A percentile compares a stretch with the other conserved stretches of the same genome.
phyloP scores from a whole-genome alignment of 768 basidiomycete genomes.

The Leccinum sublutescens region DNA sequence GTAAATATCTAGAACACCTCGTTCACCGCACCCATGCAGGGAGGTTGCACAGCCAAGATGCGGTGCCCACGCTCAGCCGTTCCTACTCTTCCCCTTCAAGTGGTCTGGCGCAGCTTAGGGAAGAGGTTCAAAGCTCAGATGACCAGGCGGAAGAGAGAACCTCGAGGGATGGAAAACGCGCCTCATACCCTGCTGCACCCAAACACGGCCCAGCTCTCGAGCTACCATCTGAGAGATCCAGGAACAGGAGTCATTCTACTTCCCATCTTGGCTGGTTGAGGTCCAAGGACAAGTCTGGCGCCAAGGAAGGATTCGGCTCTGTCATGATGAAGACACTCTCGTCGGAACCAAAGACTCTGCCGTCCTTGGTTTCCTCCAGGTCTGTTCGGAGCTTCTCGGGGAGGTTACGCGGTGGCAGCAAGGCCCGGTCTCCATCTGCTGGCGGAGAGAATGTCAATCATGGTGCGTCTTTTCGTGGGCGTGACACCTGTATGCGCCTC shows the following conservation, averaged over 20 bases:
- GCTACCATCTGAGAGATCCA: slow-evolving; percentile 27
- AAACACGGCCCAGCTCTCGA: slow-evolving; percentile 9
- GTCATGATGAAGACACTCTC: slow-evolving; percentile 16
- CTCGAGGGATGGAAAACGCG: slow-evolving; percentile 20
- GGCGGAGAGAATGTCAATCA: slow-evolving; percentile 9
- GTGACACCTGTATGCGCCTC: not conserved
- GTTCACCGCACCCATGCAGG: slow-evolving; percentile 69
- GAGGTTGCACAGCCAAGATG: slow-evolving; percentile 79
- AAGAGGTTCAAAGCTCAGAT: slow-evolving; percentile 1
- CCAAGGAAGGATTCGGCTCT: slow-evolving; percentile 9
- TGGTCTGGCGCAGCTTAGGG: not conserved
- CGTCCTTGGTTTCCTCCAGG: slow-evolving; percentile 2
- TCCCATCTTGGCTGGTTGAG: slow-evolving; percentile 59
- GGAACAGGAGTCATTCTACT: slow-evolving; percentile 56
- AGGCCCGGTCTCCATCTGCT: slow-evolving; percentile 18
- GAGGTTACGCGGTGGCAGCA: slow-evolving; percentile 22
- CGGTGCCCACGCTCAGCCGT: slow-evolving; percentile 42
- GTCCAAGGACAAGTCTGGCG: slow-evolving; percentile 27
- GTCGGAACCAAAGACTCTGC: slow-evolving; percentile 14
- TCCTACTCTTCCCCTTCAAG: slow-evolving; percentile 28
- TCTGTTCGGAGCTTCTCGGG: slow-evolving; percentile 22
- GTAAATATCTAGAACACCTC: slow-evolving; percentile 74
- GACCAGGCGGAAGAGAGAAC: not conserved
- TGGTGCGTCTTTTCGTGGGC: slow-evolving; percentile 15
- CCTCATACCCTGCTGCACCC: slow-evolving; percentile 19